phyloP scores from a whole-genome alignment of 805 yeast species.

The Yarrowia phangngaensis region DNA sequence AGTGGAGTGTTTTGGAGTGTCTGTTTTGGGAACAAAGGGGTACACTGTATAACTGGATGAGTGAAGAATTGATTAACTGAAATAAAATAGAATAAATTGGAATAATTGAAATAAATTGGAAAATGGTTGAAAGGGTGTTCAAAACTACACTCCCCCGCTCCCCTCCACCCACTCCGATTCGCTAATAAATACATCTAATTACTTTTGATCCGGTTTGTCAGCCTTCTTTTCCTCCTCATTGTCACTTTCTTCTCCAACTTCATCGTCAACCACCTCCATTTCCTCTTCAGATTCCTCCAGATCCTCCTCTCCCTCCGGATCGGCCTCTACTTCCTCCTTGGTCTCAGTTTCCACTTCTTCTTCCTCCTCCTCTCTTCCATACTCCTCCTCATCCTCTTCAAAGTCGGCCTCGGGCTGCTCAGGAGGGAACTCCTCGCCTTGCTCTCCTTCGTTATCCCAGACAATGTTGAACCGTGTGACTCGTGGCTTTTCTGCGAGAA shows the following conservation, averaged over 20 bases:
- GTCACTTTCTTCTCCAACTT: conserved; percentile 43
- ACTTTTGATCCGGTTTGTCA: conserved; percentile 1
- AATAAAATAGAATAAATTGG: too few species aligned
- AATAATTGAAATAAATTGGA: too few species aligned
- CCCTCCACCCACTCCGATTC: too few species aligned
- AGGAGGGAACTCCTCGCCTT: conserved; percentile 68
- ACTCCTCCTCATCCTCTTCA: conserved; percentile 58
- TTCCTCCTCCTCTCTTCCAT: conserved; percentile 38
- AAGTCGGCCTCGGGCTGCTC: conserved; percentile 64
- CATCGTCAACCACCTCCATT: conserved; percentile 45
- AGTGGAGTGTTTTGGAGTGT: too few species aligned
- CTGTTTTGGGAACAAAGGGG: too few species aligned
- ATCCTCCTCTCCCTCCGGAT: conserved; percentile 45
- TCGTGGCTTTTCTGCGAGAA: conserved; percentile 94
- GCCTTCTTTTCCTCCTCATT: background rate
- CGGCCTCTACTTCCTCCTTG: conserved; percentile 48
- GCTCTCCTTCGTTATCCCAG: conserved; percentile 77
- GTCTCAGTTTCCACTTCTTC: conserved; percentile 37
- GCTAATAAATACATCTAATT: conserved; percentile 4
- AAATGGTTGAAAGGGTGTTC: too few species aligned
- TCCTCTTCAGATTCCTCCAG: conserved; percentile 48
- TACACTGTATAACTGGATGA: too few species aligned
- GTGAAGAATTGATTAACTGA: too few species aligned
- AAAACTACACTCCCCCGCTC: too few species aligned
- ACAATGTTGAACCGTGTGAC: conserved; percentile 95